Conservation (phyloP, 768 basidiomycete species). For the Austroboletus eburneus region DNA sequence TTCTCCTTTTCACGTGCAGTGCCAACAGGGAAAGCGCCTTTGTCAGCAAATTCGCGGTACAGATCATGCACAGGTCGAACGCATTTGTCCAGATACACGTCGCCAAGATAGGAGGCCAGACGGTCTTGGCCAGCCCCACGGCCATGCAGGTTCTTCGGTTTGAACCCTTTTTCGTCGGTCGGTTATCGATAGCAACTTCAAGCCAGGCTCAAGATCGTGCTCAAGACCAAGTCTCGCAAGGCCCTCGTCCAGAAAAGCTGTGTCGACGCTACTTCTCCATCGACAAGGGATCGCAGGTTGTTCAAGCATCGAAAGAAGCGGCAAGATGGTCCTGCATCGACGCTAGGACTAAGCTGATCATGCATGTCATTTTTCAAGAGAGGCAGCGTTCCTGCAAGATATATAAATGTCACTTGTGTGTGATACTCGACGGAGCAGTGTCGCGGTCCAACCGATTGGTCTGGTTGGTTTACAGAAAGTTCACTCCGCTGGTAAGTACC, state of each 20-base stretch:
- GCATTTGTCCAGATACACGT: constrained; percentile 20
- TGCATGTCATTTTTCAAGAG: constrained; percentile 21
- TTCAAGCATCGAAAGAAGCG: constrained; percentile 16
- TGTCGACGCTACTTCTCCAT: constrained; percentile 22
- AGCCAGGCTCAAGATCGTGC: constrained; percentile 14
- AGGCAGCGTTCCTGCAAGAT: constrained; percentile 9
- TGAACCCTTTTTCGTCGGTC: constrained; percentile 5
- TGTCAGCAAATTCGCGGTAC: constrained; percentile 9
- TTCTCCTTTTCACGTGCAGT: constrained; percentile 4
- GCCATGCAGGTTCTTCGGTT: constrained; percentile 20
- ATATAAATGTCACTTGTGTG: constrained; percentile 19
- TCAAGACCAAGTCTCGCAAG: constrained; percentile 14
- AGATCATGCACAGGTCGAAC: constrained; percentile 19
- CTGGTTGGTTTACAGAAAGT: constrained; percentile 18
- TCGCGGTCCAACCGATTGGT: constrained; percentile 8
- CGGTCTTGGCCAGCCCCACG: constrained; percentile 13
- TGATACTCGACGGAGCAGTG: constrained; percentile 13
- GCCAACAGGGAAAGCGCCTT: constrained; percentile 18
- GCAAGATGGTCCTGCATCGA: constrained; percentile 21
- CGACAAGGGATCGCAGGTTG: constrained; percentile 21
- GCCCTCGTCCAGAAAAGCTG: constrained; percentile 21
- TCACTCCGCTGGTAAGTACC: constrained; percentile 22
- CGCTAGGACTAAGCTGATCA: constrained; percentile 22
- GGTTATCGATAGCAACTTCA: constrained; percentile 22
- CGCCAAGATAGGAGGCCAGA: constrained; percentile 8